Conservation (phyloP, 2,329 filamentous ascomycete genomes). For the Daldinia sp. region DNA sequence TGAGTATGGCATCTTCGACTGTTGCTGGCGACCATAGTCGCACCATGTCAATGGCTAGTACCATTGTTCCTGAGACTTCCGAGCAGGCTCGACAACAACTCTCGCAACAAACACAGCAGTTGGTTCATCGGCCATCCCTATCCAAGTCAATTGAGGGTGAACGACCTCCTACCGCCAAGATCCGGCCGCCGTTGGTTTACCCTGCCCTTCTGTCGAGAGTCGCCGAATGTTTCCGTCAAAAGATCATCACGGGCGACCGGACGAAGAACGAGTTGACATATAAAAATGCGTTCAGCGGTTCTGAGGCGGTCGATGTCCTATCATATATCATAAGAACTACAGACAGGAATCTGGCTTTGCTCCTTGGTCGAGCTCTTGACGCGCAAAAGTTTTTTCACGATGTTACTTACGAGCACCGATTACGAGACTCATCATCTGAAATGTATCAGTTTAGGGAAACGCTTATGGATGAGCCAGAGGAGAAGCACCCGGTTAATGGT, state of each 20-base stretch:
- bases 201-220: constrained; percentile 93
- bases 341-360: constrained; percentile 89
- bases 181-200: constrained; percentile 85
- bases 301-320: constrained; percentile 93
- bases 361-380: constrained; percentile 90
- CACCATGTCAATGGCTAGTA: constrained; percentile 94
- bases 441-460: constrained; percentile 98
- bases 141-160: constrained; percentile 62
- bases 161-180: constrained; percentile 67
- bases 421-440: constrained; percentile 92
- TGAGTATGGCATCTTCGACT: constrained; percentile 67
- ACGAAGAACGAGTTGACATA: constrained; percentile 98
- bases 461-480: constrained; percentile 82
- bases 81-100: constrained; percentile 62
- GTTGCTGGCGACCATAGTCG: constrained; percentile 60
- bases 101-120: constrained; percentile 61
- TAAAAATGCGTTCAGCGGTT: constrained; percentile 95
- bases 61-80: constrained; percentile 69
- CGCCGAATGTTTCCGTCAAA: constrained; percentile 88
- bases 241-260: constrained; percentile 84
- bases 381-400: constrained; percentile 99
- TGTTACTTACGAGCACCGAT: constrained; percentile 94
- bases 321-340: constrained; percentile 97
- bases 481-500: constrained; percentile 81
- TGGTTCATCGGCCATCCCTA: constrained; percentile 64